Percentiles rank a stretch among this genome's conserved stretches.
These are phyloP conservation scores for Datura wrightii DNA, from an alignment of 257 asterid genomes.

Conservation along the genomic window DNA sequence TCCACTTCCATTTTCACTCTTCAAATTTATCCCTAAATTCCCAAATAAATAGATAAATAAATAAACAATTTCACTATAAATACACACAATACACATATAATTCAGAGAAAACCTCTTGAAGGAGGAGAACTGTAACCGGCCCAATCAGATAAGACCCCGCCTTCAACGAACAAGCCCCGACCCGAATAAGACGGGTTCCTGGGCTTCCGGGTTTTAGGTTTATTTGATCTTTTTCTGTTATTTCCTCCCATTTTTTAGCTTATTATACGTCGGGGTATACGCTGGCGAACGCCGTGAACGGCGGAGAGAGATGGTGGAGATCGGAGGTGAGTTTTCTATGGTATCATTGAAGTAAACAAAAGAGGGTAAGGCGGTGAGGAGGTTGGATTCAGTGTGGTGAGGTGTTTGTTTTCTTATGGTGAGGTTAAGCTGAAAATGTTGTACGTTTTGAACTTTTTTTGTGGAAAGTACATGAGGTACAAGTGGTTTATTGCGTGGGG, in stretches of 20 bases:
- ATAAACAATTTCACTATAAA: neutral
- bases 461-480: neutral
- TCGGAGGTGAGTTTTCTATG: neutral
- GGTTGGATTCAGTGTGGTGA: constrained; percentile 12
- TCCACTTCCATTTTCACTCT: constrained; percentile 54
- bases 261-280: neutral
- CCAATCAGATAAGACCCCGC: constrained; percentile 85
- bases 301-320: neutral
- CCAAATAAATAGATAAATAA: neutral
- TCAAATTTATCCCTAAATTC: constrained; percentile 53
- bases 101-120: constrained; percentile 58
- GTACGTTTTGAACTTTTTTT: neutral
- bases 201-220: constrained; percentile 52
- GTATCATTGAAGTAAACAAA: neutral
- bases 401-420: constrained; percentile 5
- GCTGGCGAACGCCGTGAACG: constrained; percentile 17
- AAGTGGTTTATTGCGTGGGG: neutral
- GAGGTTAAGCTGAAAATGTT: neutral
- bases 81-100: neutral
- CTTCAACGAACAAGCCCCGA: constrained; percentile 73
- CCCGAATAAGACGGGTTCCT: constrained; percentile 46
- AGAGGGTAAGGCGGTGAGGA: neutral
- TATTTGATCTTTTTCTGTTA: constrained; percentile 50
- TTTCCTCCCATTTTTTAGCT: constrained; percentile 33
- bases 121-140: constrained; percentile 63